Base-by-base conservation (phyloP, 805 yeast species). In the Myxozyma monticola region DNA sequence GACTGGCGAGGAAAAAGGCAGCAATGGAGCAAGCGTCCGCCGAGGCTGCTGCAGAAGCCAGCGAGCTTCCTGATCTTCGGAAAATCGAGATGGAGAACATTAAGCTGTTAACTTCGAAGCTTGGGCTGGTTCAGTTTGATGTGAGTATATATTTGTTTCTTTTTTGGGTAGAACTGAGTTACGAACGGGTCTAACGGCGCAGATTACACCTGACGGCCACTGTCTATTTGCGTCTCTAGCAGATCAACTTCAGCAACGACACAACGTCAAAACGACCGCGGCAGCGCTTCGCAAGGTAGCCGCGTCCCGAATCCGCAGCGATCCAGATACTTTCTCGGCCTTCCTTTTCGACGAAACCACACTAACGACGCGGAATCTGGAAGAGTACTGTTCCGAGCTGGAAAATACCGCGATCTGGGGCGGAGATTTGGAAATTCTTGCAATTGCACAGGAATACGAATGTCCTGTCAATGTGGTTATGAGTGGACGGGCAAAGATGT, bases 381-480 rank as follows among this genome's bases (percentile, higher is more conserved):
- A 78, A 33, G 79, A 78, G 20, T 93, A 93, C 65, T 77, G 87
- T 2, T 67, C 72, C 2, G 84, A 82, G 55, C 74, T 91, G 50
- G 85, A 78, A 51, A 72, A 67, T n/a, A 88, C 96, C 0, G 82
- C 95, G 0, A 79, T 86, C 74, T 91, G 99, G 99, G 99, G 99
- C 22, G 93, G 96, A 7, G 97, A 93, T 61, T 73, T 88, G 72
- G 99, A 91, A 71, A 81, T 91, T 17, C 67, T 87, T 63, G 96
- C 97, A 0, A 72, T 90, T 35, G 76, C 95, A 0, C 76, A 80
- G 51, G 79, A 78, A n/a, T 85, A 75, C 60, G 74, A 83, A 51
- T 81, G 86, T 59, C 86, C 89, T 0, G 79, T 91, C n/a, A 74
- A 82, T 41, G 83, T 91, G 9, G 73, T 83, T 70, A 80, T 85